Base-by-base conservation (phyloP, 441 rosid species). In the Populus tomentosa region DNA sequence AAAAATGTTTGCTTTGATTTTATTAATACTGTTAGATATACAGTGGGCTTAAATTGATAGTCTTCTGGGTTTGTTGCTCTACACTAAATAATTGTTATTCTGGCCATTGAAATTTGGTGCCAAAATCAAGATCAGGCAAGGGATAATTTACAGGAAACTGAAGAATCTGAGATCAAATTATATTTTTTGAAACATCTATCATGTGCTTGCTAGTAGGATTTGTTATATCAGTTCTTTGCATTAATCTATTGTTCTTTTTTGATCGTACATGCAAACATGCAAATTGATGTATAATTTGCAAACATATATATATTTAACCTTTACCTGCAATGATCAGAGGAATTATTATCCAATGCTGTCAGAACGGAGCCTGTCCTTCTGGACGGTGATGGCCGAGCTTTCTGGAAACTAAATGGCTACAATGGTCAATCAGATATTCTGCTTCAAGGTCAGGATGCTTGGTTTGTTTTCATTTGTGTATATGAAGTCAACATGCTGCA, bases 381-480 rank as follows among this genome's bases (percentile, higher is more conserved):
- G 79, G 97, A 88, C 78, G 81, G 30, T 6, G 79, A 86, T 23
- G 97, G 95, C 24, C 83, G 42, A 62, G 73, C 77, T 53, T 85
- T 94, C 71, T 96, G 99, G 98, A 90, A 78, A 74, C 74, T 95
- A 62, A 89, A 84, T 69, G 78, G 85, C 42, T 80, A 77, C 77
- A 62, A 65, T 21, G 82, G 81, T 67, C 87, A 85, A 70, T 72
- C 80, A 23, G 85, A 82, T 81, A 80, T 90, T 38, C 81, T 94
- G 83, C 88, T 88, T 81, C 99, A 94, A 92, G 97, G 99, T 92
- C 56, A 61, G 85, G 65, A 50, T 50, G 56, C 56, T 72, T 75
- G 10, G 73, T 23, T 70, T 30, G 69, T 36, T 64, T 77, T n/a
- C 71, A 23, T 10, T 24, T 36, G 40, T 76, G 71, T 65, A 40